Evolutionary conservation across 768 basidiomycete genomes (phyloP).

Genomic region (Saitozyma sp.): DNA sequence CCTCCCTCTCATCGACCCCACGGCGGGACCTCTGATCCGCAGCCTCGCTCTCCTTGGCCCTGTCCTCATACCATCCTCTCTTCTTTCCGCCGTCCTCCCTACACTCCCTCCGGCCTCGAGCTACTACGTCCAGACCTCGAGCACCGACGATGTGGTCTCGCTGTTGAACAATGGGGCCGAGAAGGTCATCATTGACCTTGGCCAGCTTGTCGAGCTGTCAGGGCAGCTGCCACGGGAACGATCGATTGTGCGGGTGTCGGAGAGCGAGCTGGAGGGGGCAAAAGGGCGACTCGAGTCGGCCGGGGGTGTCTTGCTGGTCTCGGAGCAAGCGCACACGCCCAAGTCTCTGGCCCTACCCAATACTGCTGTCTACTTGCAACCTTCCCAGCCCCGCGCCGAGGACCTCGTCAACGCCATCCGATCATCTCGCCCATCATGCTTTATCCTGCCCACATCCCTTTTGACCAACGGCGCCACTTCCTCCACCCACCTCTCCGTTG

Average conservation of each 20-base stretch:
- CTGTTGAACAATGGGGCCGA: constrained; percentile 76
- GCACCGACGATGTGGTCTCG: constrained; percentile 46
- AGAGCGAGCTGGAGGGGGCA: constrained; percentile 64
- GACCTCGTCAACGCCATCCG: background rate
- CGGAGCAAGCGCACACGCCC: constrained; percentile 53
- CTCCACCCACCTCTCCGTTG: constrained; percentile 65
- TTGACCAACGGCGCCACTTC: constrained; percentile 67
- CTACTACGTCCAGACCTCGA: constrained; percentile 39
- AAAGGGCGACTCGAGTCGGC: constrained; percentile 80
- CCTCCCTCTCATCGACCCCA: constrained; percentile 51
- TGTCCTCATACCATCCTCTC: constrained; percentile 59
- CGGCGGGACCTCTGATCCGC: constrained; percentile 57
- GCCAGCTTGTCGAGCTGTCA: constrained; percentile 52
- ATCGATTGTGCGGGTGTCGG: constrained; percentile 68
- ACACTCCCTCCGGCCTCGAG: constrained; percentile 50
- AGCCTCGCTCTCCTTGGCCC: constrained; percentile 76
- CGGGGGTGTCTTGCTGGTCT: constrained; percentile 62
- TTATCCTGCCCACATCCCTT: constrained; percentile 67
- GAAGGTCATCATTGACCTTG: constrained; percentile 72
- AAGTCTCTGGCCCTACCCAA: constrained; percentile 35
- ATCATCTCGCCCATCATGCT: constrained; percentile 55
- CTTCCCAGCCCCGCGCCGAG: constrained; percentile 1
- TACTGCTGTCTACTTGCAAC: constrained; percentile 52
- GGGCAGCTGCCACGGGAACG: constrained; percentile 72
- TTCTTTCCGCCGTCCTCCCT: constrained; percentile 46